phyloP scores from a whole-genome alignment of 2,329 filamentous ascomycete species.

The Pseudohalonectria lignicola region DNA sequence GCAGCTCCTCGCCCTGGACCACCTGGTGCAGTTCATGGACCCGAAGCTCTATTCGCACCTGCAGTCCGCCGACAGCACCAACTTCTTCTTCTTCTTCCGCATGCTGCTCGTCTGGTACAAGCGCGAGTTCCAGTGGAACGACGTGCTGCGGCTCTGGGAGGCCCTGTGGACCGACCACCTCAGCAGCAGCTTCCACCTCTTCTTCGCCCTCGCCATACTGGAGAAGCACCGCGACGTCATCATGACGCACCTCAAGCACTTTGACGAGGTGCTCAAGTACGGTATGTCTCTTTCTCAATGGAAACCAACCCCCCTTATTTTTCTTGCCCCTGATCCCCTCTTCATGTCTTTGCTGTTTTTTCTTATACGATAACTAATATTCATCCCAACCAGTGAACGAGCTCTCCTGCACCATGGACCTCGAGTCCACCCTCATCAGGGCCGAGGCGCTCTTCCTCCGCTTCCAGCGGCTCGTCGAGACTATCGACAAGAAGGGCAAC shows the following conservation, averaged over 20 bases:
- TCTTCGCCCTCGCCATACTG: conserved; percentile 84
- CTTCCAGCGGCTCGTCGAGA: conserved; percentile 81
- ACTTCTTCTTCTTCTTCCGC: conserved; percentile 99
- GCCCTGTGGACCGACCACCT: conserved; percentile 86
- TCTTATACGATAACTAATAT: no score
- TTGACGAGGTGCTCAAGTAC: conserved; percentile 97
- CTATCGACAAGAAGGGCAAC: conserved; percentile 82
- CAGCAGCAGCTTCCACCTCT: conserved; percentile 85
- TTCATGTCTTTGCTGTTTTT: no score
- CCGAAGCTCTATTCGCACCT: conserved; percentile 88
- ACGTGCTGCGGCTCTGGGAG: conserved; percentile 86
- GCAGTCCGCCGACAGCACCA: conserved; percentile 83
- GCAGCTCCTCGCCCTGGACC: conserved; percentile 82
- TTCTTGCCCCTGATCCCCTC: background rate
- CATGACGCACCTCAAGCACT: conserved; percentile 85
- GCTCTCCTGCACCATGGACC: conserved; percentile 83
- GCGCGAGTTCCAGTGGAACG: conserved; percentile 84
- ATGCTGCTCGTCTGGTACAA: conserved; percentile 99
- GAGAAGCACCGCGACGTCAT: conserved; percentile 96
- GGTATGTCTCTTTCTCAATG: conserved; percentile 38
- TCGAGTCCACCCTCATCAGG: conserved; percentile 73
- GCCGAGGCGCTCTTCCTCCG: conserved; percentile 82
- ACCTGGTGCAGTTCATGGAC: conserved; percentile 94
- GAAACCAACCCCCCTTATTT: no score
- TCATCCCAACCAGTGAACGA: conserved; percentile 76